Base-by-base conservation (phyloP, 352 stramenopile species). In the Nothophytophthora sp. region DNA sequence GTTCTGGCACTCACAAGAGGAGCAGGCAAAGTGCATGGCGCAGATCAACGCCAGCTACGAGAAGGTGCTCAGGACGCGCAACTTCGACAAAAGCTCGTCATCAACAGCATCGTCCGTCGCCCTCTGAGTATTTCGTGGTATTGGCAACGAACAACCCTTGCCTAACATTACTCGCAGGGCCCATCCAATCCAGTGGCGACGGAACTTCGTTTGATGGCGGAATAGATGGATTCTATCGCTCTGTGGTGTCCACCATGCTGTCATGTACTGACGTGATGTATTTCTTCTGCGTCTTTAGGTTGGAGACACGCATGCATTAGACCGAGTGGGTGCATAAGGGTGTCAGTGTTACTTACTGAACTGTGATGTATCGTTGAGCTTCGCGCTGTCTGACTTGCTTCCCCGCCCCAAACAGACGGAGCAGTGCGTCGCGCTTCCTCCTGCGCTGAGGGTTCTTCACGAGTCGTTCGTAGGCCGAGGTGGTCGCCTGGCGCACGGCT, bases 1-100 rank as follows among this genome's bases (percentile, higher is more conserved):
- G 32, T 69, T 70, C 12, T 87, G 70, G 72, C 51, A 48, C 11
- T 72, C 67, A 28, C 48, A 63, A 13, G 56, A 83, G 36, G 60
- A 76, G n/a, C 60, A 67, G 35, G 46, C 43, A 9, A 30, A 65
- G 11, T 44, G 58, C 38, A 62, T 56, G 0, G 12, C 50, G n/a
- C 60, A 78, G 32, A 79, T 84, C 43, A 80, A 74, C 38, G 50
- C 22, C 16, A 66, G 69, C 28, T 84, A 84, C 28, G 67, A 81
- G 43, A 70, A 72, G 37, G 28, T 80, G 23, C 42, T 83, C 1
- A 52, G 42, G 38, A 28, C 54, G 25, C 64, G 64, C 10, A 64
- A 59, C 11, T 60, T 63, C n/a, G 36, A 37, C 8, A 64, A 54
- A 19, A 37, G 43, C 23, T 63, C 50, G 19, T 69, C 49, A 13